phyloP scores from a whole-genome alignment of 2,329 filamentous ascomycete genomes.

The Fusarium floridanum region DNA sequence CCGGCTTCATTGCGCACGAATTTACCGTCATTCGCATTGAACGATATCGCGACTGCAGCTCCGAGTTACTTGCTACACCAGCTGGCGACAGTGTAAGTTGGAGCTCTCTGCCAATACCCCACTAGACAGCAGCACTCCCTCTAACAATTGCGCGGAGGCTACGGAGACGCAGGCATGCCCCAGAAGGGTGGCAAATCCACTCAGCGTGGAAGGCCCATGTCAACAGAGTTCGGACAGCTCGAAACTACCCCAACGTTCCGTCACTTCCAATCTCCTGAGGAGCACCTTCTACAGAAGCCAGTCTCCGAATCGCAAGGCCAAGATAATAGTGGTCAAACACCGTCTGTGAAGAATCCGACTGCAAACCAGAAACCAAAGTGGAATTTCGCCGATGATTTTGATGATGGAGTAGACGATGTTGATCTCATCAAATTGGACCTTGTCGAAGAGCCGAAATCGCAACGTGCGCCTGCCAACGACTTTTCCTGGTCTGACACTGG shows the following conservation, averaged over 20 bases:
- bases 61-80: not conserved
- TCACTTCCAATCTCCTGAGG: conserved; percentile 34
- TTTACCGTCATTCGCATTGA: not conserved
- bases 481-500: conserved; percentile 50
- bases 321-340: not conserved
- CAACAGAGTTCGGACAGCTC: conserved; percentile 47
- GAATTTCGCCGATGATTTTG: conserved; percentile 26
- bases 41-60: not conserved
- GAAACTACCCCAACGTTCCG: conserved; percentile 52
- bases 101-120: not conserved
- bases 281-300: not conserved
- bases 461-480: not conserved
- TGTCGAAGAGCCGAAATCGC: not conserved
- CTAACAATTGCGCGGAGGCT: conserved; percentile 7
- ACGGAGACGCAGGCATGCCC: conserved; percentile 21
- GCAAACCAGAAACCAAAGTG: not conserved
- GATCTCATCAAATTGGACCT: conserved; percentile 38
- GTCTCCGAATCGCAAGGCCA: not conserved
- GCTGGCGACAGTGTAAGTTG: conserved; percentile 9
- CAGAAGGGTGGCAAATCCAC: conserved; percentile 32
- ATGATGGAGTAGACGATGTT: conserved; percentile 43
- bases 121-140: conserved; percentile 3
- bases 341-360: not conserved
- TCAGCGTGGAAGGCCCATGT: conserved; percentile 25
- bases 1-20: not conserved